Base-by-base conservation (phyloP, 805 yeast genomes). In the Nakazawaea peltata region DNA sequence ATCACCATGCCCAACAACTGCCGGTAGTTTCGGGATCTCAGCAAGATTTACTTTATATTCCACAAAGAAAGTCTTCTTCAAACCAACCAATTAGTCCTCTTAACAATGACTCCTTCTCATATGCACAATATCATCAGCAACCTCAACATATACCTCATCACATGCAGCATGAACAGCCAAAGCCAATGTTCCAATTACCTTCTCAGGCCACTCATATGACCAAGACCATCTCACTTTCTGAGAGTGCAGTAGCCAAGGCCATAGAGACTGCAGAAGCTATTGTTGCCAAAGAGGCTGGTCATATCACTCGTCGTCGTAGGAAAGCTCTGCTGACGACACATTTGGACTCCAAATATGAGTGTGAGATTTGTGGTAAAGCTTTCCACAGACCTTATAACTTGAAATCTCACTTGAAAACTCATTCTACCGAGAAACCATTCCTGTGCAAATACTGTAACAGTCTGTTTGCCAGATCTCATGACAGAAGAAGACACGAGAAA, bases 381-480 rank as follows among this genome's bases (percentile, higher is more conserved):
- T 69, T 69, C 46, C 63, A 57, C 43, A 67, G 67, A 41, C 71
- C 71, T 5, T 69, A 69, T 51, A 69, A 69, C 46, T 53, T 69
- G 39, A 66, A 66, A 42, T 61, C 67, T 5, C 76, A 69, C 46
- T 65, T 63, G 63, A 65, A 61, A 41, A 65, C 71, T 8, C 60
- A 82, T 53, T 77, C 85, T 4, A 67, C 70, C 32, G 88, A 77
- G 33, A 72, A 79, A 38, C 92, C 92, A 5, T 81, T 63, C 57
- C 67, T 68, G 30, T 82, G 92, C 51, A 55, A 69, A 14, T 63
- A 65, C 36, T 82, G 92, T 52, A 62, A 69, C 14, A 75, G 77
- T 50, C 71, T 77, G 8, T 82, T 82, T 64, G 87, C 90, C 3
- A 63, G 92, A 15, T 75, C 78, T 37, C 90, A 82, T 49, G 92